These are phyloP conservation scores for Daldinia sp. DNA, from an alignment of 2,329 filamentous ascomycete species.

Conservation along the genomic window DNA sequence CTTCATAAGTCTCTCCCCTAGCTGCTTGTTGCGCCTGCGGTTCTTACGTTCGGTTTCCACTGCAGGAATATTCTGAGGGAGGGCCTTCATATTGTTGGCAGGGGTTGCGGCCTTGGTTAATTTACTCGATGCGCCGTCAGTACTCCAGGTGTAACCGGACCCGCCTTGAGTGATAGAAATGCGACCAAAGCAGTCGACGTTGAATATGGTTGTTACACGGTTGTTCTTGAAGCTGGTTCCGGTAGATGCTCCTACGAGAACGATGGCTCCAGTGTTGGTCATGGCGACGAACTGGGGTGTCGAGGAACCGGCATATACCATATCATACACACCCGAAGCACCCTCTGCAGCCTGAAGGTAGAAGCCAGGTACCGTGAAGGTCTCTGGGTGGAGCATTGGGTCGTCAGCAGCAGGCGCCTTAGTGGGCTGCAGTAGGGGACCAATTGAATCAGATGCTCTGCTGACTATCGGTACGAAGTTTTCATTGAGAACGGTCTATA, in stretches of 20 bases:
- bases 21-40: conserved; percentile 9
- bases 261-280: conserved; percentile 11
- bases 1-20: conserved; percentile 7
- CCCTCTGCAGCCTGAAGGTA: conserved; percentile 5
- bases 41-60: conserved; percentile 6
- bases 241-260: conserved; percentile 6
- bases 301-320: conserved; percentile 7
- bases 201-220: conserved; percentile 14
- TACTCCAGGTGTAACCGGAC: conserved; percentile 10
- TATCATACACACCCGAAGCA: conserved; percentile 4
- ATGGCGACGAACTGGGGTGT: conserved; percentile 10
- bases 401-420: conserved; percentile 4
- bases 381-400: conserved; percentile 11
- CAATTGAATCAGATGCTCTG: conserved; percentile 1
- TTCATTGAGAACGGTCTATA: conserved; percentile 12
- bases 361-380: background rate
- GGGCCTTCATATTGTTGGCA: conserved; percentile 12
- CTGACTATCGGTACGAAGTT: conserved; percentile 14
- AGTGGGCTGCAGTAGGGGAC: conserved; percentile 9
- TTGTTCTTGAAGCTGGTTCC: conserved; percentile 5
- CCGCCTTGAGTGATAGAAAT: conserved; percentile 5
- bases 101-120: conserved; percentile 1
- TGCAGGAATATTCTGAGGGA: conserved; percentile 2
- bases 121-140: conserved; percentile 2
- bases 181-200: conserved; percentile 7